Base-by-base conservation (phyloP, 2,329 filamentous ascomycete genomes). In the Cladosporium sphaerospermum region DNA sequence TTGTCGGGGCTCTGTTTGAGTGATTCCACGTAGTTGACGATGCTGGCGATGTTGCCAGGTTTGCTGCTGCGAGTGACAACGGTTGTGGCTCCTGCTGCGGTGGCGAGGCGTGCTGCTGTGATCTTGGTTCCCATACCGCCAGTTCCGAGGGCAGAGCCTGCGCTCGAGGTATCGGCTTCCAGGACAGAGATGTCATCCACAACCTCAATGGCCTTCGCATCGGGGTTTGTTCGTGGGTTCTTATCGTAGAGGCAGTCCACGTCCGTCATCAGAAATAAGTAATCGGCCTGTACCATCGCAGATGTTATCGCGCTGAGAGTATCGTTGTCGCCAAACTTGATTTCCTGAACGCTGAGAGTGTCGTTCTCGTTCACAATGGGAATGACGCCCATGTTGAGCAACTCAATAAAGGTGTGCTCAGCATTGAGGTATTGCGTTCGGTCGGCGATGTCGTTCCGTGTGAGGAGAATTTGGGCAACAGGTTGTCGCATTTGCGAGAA, bases 321-420 rank as follows among this genome's bases (percentile, higher is more conserved):
- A 71, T 99, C 93, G 64, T 99, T 99, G 76, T 99, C 93, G 61
- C 93, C 93, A 67, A 99, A 99, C 76, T 97, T 97, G 74, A 99
- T 99, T 79, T 99, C 93, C 67, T 92, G 88, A 59, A 99, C 93
- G 19, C 91, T 89, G 52, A 99, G 75, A 2, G 93, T 99, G 70
- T 99, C 93, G 71, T 99, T 99, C 73, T 99, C 93, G 65, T 99
- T 99, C 59, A 99, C 93, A 63, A 99, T 96, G 9, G 93, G 93
- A 58, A 99, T 95, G 23, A 97, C 92, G 2, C 91, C 91, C 86
- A 96, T 93, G 64, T 91, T 85, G 14, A 99, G 75, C 44, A 97
- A 79, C 70, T 96, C 89, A 49, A 83, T 81, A 68, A 99, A 88
- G 0, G 93, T 97, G 67, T 96, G 96, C 72, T 96, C 90, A 0